Evolutionary conservation across 768 basidiomycete species (phyloP).

Genomic region (Leccinellum rugosiceps): DNA sequence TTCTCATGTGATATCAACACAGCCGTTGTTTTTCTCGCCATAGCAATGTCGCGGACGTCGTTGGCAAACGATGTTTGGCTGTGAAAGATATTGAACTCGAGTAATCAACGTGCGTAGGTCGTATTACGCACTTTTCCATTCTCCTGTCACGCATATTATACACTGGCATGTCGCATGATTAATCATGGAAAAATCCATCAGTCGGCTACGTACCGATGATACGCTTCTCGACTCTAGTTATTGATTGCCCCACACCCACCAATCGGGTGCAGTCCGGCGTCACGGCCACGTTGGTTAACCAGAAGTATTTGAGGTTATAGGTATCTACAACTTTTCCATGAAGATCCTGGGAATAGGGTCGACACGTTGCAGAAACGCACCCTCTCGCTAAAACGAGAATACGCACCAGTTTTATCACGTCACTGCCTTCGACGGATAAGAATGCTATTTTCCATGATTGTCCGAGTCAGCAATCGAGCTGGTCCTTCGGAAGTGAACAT

Average conservation of each 20-base stretch:
- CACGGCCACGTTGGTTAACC: conserved; percentile 48
- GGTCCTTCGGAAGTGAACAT: conserved; percentile 2
- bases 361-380: conserved; percentile 15
- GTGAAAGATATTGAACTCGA: conserved; percentile 10
- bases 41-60: conserved; percentile 50
- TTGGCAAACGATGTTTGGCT: conserved; percentile 56
- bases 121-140: conserved; percentile 41
- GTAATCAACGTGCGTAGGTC: not conserved
- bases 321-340: conserved; percentile 42
- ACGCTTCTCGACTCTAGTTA: conserved; percentile 49
- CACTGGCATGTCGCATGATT: conserved; percentile 28
- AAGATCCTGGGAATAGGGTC: conserved; percentile 35
- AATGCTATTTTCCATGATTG: conserved; percentile 37
- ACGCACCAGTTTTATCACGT: conserved; percentile 44
- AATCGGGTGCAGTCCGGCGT: conserved; percentile 45
- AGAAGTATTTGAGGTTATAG: conserved; percentile 44
- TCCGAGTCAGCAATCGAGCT: conserved; percentile 9
- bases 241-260: conserved; percentile 48
- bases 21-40: conserved; percentile 42
- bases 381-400: conserved; percentile 2
- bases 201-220: conserved; percentile 42
- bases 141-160: conserved; percentile 46
- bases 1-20: conserved; percentile 41
- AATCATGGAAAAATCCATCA: not conserved
- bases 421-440: conserved; percentile 48